Evolutionary conservation across 2,329 filamentous ascomycete genomes (phyloP).

Genomic region (Fulvia fulva): DNA sequence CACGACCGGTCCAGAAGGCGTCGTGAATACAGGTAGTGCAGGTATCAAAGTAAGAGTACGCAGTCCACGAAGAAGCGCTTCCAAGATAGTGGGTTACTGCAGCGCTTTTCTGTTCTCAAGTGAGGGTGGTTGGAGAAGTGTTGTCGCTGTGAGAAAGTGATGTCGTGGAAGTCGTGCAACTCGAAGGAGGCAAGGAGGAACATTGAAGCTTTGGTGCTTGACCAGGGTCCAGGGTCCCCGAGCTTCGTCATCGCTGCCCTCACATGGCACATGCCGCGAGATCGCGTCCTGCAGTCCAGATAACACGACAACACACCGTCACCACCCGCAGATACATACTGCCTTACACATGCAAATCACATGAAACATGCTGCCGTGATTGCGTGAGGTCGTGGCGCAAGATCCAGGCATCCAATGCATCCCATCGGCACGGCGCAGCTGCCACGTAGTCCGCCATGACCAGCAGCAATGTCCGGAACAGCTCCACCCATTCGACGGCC

Average conservation of each 20-base stretch:
- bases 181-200: neutral
- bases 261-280: neutral
- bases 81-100: too few relatives aligned
- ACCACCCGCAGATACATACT: neutral
- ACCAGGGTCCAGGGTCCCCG: neutral
- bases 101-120: too few relatives aligned
- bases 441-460: slow-evolving; percentile 26
- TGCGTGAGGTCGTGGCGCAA: neutral
- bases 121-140: too few relatives aligned
- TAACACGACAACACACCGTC: neutral
- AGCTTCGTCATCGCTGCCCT: neutral
- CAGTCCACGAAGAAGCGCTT: too few relatives aligned
- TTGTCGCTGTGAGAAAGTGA: too few relatives aligned
- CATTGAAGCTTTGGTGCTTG: neutral
- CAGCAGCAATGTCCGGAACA: slow-evolving; percentile 29
- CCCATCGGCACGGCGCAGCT: neutral
- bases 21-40: too few relatives aligned
- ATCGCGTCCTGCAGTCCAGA: neutral
- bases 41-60: too few relatives aligned
- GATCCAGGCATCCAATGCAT: neutral
- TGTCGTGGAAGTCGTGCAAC: too few relatives aligned
- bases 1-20: too few relatives aligned
- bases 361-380: neutral
- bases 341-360: neutral
- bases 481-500: slow-evolving; percentile 36